Base-by-base conservation (phyloP, 1,284 basidiomycete species). In the Microbotryum lychnidis-dioicae region DNA sequence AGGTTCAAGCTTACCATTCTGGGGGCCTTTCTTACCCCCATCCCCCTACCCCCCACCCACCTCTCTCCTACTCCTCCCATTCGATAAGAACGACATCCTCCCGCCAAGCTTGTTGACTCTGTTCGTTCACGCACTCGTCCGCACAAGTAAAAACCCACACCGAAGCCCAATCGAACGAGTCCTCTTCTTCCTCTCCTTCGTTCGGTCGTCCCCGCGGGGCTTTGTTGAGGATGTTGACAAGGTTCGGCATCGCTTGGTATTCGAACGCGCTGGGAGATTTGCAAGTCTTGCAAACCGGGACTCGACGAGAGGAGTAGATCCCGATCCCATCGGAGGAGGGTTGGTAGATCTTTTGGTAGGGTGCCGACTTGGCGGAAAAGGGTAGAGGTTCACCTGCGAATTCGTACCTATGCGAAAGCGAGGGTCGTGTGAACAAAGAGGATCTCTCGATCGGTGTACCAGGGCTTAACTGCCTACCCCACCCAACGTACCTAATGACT, bases 221-320 rank as follows among this genome's bases (percentile, higher is more conserved):
- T 82, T 83, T 49, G 51, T 79, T 78, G 37, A 89, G 77, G 8
- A 87, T 76, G 62, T 87, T 88, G 74, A 90, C 87, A 51, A 91
- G 76, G 73, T 90, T 89, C 1, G 88, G 88, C 87, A 90, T 90
- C 47, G 91, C 75, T 72, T 91, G 89, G 69, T 85, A 88, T 72
- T 91, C 89, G 74, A 90, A 91, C 9, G 84, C 79, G 14, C 87
- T 81, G 50, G 74, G 76, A 7, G 80, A 77, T 49, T 78, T 76
- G 75, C 89, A 91, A 23, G 75, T 69, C 1, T 81, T 77, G 72
- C 89, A 91, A 0, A 73, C 66, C 0, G 83, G 79, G 31, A 87
- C 73, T 5, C 46, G 58, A 12, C 48, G 44, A 1, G 69, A 61
- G 29, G 64, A 47, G 54, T 67, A 74, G 4, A 27, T 48, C 9